Conservation (phyloP, 352 stramenopile genomes). For the Phytopythium cucurbitacearum region DNA sequence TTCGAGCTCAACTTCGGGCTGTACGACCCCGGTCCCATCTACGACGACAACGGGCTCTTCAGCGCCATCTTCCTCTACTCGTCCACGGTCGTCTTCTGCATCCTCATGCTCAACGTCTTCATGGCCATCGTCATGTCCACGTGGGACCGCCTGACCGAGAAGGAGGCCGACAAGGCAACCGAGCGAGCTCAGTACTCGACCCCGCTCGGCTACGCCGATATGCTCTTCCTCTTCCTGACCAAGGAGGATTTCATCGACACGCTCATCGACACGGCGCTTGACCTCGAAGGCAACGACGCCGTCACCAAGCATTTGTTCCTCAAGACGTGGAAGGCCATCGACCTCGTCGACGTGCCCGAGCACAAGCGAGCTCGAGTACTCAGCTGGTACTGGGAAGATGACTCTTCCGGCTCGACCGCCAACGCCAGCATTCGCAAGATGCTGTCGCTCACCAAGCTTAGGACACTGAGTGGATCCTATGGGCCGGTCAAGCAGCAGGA, state of each 20-base stretch:
- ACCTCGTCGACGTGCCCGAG: conserved; percentile 27
- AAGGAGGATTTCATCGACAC: conserved; percentile 59
- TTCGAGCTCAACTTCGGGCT: conserved; percentile 74
- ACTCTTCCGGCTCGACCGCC: conserved; percentile 8
- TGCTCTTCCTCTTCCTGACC: conserved; percentile 46
- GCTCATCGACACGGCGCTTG: conserved; percentile 44
- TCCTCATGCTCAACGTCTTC: conserved; percentile 77
- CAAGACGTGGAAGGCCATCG: conserved; percentile 34
- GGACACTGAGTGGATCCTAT: too few relatives aligned
- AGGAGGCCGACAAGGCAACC: conserved; percentile 38
- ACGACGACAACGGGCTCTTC: conserved; percentile 54
- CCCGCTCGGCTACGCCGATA: conserved; percentile 31
- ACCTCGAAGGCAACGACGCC: conserved; percentile 33
- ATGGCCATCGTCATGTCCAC: conserved; percentile 79
- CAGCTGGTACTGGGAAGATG: conserved; percentile 58
- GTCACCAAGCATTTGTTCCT: conserved; percentile 34
- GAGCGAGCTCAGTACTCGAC: conserved; percentile 45
- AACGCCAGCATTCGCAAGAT: conserved; percentile 3
- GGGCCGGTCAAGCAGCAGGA: not conserved
- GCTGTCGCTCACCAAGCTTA: too few relatives aligned
- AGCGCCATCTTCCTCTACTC: conserved; percentile 73
- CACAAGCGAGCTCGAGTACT: conserved; percentile 37
- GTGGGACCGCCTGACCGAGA: conserved; percentile 54
- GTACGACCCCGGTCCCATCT: conserved; percentile 65
- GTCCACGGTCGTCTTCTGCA: conserved; percentile 62